These are phyloP conservation scores for Penicillium sp. DNA, from an alignment of 2,329 filamentous ascomycete species.

Conservation along the genomic window DNA sequence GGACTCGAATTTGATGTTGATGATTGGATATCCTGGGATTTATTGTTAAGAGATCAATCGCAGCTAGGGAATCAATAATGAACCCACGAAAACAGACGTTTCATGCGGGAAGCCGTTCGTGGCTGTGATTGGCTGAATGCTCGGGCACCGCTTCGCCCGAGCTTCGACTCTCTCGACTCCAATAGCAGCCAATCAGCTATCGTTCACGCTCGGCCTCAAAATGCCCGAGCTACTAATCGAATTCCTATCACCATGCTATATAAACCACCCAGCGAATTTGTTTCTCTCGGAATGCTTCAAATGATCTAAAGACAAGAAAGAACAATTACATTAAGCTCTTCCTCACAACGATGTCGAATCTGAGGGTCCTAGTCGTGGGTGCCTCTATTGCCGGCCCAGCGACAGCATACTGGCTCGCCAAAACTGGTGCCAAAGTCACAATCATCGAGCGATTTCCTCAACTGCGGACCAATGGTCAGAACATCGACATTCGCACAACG, in stretches of 20 bases:
- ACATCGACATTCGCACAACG: slow-evolving; percentile 40
- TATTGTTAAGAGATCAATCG: slow-evolving; percentile 17
- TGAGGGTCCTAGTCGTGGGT: slow-evolving; percentile 42
- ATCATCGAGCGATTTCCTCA: slow-evolving; percentile 42
- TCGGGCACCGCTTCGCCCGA: slow-evolving; percentile 9
- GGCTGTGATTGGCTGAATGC: slow-evolving; percentile 18
- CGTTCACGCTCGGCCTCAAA: slow-evolving; percentile 1
- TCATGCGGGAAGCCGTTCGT: background rate
- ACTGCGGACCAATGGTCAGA: slow-evolving; percentile 37
- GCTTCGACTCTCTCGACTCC: background rate
- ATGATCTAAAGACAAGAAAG: background rate
- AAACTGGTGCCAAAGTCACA: slow-evolving; percentile 39
- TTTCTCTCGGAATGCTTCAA: background rate
- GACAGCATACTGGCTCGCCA: slow-evolving; percentile 42
- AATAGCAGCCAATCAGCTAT: background rate
- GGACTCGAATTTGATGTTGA: slow-evolving; percentile 13
- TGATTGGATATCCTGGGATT: slow-evolving; percentile 24
- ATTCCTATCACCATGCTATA: background rate
- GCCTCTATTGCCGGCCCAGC: slow-evolving; percentile 42
- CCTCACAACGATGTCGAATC: slow-evolving; percentile 23
- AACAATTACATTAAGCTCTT: background rate
- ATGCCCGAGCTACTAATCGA: slow-evolving; percentile 1
- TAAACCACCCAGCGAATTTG: background rate
- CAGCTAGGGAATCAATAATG: background rate
- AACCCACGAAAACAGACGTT: background rate